Base-by-base conservation (phyloP, 1,139 yeast genomes). In the Lodderomyces jiufengensis region DNA sequence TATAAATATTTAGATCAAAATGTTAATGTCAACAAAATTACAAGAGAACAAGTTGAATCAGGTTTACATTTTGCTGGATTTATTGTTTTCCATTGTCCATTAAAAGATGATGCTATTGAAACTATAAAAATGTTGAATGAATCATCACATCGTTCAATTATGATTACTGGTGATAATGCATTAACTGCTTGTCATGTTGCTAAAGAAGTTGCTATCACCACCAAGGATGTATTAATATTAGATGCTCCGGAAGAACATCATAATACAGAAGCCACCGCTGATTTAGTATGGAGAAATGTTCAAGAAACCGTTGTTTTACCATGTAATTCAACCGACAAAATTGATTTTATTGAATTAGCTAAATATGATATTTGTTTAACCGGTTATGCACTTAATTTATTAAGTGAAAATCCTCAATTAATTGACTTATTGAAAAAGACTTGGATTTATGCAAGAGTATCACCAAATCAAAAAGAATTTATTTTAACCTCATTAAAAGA, bases 131-230 rank as follows among this genome's bases (percentile, higher is more conserved):
- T 88, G 97, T 75, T 92, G 61, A 92, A 87, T 59, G 95, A 88
- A 56, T 88, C 97, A 1, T 81, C 94, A 38, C 99, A 92, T 59
- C 87, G 99, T 58, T 81, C 84, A 59, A 80, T 94, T 34, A 92
- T 92, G 98, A 94, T 94, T 52, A 92, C 99, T 41, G 99, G 98
- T 70, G 99, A 92, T 63, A 94, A 92, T 60, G 97, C 98, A 25
- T 76, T 92, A 56, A 92, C 99, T 46, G 99, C 98, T 26, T 94
- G 95, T 46, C 97, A 92, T 58, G 98, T 92, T 51, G 98, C 98
- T 26, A 80, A 81, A 51, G 95, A 87, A 61, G 98, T 94, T 43
- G 83, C 73, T 23, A 92, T 92, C 55, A 84, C 90, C 40, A 84
- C 85, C 37, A 69, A 67, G 44, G 90, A 84, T 38, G 87, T 85